These are phyloP conservation scores for Ganoderma resinaceum DNA, from an alignment of 1,284 basidiomycete species.

Conservation along the genomic window DNA sequence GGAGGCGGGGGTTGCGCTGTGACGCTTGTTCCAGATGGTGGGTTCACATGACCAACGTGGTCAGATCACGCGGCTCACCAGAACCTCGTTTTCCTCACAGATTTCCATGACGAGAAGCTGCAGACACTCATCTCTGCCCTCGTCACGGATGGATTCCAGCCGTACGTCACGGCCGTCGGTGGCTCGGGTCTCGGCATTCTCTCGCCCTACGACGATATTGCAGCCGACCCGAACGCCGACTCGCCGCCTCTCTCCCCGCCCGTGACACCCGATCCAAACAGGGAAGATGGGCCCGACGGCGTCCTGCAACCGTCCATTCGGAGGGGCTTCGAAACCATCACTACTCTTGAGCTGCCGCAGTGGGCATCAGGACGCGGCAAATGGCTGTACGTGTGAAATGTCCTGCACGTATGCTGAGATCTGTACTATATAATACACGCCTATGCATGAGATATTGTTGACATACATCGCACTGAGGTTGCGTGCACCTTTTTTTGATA, in stretches of 20 bases:
- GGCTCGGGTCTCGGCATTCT: conserved; percentile 92
- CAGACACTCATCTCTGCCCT: conserved; percentile 67
- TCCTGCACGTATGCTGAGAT: neutral
- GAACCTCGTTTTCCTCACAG: conserved; percentile 46
- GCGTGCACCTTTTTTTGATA: neutral
- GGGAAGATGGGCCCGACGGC: conserved; percentile 9
- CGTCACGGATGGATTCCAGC: conserved; percentile 73
- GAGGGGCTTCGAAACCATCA: conserved; percentile 25
- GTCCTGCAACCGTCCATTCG: conserved; percentile 23
- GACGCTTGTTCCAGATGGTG: conserved; percentile 91
- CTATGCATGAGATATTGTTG: neutral
- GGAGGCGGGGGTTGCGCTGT: conserved; percentile 99
- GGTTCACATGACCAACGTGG: conserved; percentile 27
- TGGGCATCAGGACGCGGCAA: conserved; percentile 30
- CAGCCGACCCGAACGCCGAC: conserved; percentile 19
- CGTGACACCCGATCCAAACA: conserved; percentile 44
- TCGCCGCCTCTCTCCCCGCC: conserved; percentile 56
- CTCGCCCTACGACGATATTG: conserved; percentile 59
- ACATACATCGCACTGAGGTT: neutral
- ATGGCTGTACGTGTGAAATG: conserved; percentile 29
- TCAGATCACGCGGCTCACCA: conserved; percentile 7
- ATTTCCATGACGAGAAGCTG: conserved; percentile 67
- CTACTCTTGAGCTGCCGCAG: conserved; percentile 19
- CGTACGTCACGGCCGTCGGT: conserved; percentile 92
- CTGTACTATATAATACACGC: neutral